Conservation (phyloP, 164 flowering plant species). For the Aristolochia californica region DNA sequence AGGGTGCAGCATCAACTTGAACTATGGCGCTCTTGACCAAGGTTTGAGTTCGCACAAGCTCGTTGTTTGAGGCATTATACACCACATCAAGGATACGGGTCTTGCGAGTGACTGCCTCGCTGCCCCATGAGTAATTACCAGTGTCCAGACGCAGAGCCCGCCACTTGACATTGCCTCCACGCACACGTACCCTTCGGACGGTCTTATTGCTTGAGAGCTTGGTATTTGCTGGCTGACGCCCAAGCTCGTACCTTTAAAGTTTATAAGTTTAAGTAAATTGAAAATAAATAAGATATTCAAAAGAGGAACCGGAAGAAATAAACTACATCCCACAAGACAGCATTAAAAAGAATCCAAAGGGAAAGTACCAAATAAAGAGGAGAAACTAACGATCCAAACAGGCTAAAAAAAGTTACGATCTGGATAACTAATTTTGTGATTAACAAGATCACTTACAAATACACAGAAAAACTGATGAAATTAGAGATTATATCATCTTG, state of each 20-base stretch:
- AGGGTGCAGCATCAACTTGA: constrained; percentile 51
- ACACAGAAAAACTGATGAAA: neutral
- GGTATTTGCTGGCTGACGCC: constrained; percentile 9
- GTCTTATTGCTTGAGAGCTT: constrained; percentile 14
- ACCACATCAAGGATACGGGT: constrained; percentile 53
- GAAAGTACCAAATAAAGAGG: neutral
- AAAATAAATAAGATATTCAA: neutral
- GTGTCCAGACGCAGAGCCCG: constrained; percentile 6
- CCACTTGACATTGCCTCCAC: constrained; percentile 14
- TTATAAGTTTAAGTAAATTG: neutral
- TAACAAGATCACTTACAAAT: neutral
- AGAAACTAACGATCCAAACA: neutral
- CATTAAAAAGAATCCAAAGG: neutral
- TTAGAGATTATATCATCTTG: neutral
- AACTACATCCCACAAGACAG: neutral
- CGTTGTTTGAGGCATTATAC: constrained; percentile 58
- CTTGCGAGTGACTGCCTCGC: constrained; percentile 55
- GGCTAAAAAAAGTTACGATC: no score
- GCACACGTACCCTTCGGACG: constrained; percentile 8
- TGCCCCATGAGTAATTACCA: constrained; percentile 16
- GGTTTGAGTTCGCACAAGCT: constrained; percentile 55
- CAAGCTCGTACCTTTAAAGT: constrained; percentile 7
- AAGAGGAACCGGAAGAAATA: neutral
- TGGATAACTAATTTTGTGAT: no score
- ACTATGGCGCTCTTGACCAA: constrained; percentile 52